Base-by-base conservation (phyloP, 2,329 filamentous ascomycete species). In the Hyphodiscus sp. region DNA sequence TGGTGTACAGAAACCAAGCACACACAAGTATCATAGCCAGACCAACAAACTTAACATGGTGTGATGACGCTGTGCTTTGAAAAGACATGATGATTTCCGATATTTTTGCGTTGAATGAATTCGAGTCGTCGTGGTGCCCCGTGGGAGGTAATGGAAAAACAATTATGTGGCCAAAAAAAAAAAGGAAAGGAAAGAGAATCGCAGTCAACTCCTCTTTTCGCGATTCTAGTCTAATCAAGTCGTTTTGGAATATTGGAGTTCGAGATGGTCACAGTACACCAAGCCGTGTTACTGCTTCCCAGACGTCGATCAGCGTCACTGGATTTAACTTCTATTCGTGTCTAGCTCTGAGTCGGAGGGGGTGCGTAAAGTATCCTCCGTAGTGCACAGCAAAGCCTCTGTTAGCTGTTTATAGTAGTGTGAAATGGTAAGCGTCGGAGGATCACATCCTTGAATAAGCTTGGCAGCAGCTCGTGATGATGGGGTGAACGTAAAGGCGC, bases 371-470 rank as follows among this genome's bases (percentile, higher is more conserved):
- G 11, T 38, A 13, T n/a, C n/a, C n/a, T n/a, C n/a, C 33, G 33
- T 4, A n/a, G 33, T 38, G 11, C 33, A 38, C 2, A 13, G 7
- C 29, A 33, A 13, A 33, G n/a, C n/a, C n/a, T 33, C 29, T 8
- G 29, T 33, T 33, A n/a, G 33, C 4, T 38, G 11, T 38, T n/a
- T 10, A 19, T 15, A 29, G 20, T 46, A 26, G 20, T n/a, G 20
- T 46, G 23, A 20, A n/a, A 23, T 23, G 45, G 16, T 29, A 47
- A 13, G 23, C 7, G 18, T 18, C 23, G 30, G 18, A n/a, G 45
- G 20, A 29, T 29, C n/a, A 19, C n/a, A 44, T 70, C 78, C 81
- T 82, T 73, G 68, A 77, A 74, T 26, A 13, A 30, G 16, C 15
- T 38, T 13, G 11, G 33, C 16, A 38, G 2, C 2, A 38, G 11